phyloP scores from a whole-genome alignment of 176 grass and related monocot genomes.

The Carex pumila region DNA sequence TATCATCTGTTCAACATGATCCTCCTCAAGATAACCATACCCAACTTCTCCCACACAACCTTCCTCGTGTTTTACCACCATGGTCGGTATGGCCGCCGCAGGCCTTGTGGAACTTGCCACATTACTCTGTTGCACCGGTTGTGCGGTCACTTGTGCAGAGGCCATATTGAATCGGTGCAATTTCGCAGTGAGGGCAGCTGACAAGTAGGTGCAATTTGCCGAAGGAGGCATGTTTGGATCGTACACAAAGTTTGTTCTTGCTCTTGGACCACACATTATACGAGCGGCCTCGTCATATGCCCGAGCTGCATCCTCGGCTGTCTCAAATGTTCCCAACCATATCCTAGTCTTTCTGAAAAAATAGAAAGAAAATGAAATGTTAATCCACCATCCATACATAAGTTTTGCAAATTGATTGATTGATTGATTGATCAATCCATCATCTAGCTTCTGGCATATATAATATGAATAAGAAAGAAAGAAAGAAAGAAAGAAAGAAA shows the following conservation, averaged over 20 bases:
- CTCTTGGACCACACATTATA: constrained; percentile 82
- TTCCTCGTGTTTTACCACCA: background rate
- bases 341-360: constrained; percentile 87
- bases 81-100: background rate
- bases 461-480: background rate
- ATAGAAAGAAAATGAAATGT: background rate
- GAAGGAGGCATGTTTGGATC: background rate
- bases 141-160: constrained; percentile 34
- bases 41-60: constrained; percentile 19
- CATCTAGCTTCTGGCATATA: background rate
- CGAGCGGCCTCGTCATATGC: constrained; percentile 95
- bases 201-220: constrained; percentile 37
- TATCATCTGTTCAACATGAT: constrained; percentile 96
- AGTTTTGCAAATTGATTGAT: background rate
- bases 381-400: background rate
- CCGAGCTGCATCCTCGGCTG: constrained; percentile 83
- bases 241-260: constrained; percentile 77
- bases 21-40: constrained; percentile 60
- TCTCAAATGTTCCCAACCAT: constrained; percentile 98
- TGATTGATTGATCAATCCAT: background rate
- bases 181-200: constrained; percentile 67
- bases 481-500: background rate
- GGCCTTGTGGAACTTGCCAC: background rate
- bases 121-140: constrained; percentile 22
- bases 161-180: constrained; percentile 78